Evolutionary conservation across 2,329 filamentous ascomycete genomes (phyloP).

Genomic region (Neonectria coccinea): DNA sequence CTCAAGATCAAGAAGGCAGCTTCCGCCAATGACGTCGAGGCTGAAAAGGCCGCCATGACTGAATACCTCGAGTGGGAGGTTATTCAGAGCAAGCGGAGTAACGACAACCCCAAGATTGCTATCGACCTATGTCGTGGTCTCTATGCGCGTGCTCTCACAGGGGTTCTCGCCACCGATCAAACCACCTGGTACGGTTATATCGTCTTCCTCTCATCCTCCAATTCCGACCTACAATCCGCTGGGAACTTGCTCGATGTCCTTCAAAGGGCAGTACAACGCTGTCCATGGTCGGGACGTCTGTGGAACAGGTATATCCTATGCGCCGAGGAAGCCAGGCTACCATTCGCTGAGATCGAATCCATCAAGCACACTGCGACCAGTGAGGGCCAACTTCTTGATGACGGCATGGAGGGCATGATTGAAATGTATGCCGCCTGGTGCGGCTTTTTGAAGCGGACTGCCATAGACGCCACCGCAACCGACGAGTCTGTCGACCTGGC

Average conservation of each 20-base stretch:
- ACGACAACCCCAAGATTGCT: slow-evolving; percentile 57
- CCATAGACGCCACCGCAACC: slow-evolving; percentile 77
- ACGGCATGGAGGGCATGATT: slow-evolving; percentile 87
- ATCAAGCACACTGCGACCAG: slow-evolving; percentile 95
- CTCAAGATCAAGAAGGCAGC: slow-evolving; percentile 70
- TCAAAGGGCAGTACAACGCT: slow-evolving; percentile 87
- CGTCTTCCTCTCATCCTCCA: slow-evolving; percentile 73
- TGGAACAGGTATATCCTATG: slow-evolving; percentile 92
- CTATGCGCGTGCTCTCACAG: slow-evolving; percentile 80
- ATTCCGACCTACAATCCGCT: slow-evolving; percentile 54
- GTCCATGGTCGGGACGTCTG: slow-evolving; percentile 89
- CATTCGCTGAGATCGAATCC: slow-evolving; percentile 84
- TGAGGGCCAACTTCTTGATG: slow-evolving; percentile 84
- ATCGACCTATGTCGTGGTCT: slow-evolving; percentile 71
- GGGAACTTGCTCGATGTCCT: slow-evolving; percentile 73
- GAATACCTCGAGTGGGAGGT: slow-evolving; percentile 92
- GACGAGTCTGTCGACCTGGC: slow-evolving; percentile 91
- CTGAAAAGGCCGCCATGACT: slow-evolving; percentile 63
- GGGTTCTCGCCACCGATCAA: slow-evolving; percentile 78
- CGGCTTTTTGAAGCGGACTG: slow-evolving; percentile 87
- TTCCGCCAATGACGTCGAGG: slow-evolving; percentile 66
- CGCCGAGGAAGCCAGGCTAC: slow-evolving; percentile 80
- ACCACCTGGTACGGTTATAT: slow-evolving; percentile 86
- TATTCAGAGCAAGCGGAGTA: slow-evolving; percentile 65
- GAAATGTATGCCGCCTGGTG: slow-evolving; percentile 97